These are phyloP conservation scores for Backusella mclennaniae DNA, from an alignment of 192 early-diverging fungal species.

Conservation along the genomic window DNA sequence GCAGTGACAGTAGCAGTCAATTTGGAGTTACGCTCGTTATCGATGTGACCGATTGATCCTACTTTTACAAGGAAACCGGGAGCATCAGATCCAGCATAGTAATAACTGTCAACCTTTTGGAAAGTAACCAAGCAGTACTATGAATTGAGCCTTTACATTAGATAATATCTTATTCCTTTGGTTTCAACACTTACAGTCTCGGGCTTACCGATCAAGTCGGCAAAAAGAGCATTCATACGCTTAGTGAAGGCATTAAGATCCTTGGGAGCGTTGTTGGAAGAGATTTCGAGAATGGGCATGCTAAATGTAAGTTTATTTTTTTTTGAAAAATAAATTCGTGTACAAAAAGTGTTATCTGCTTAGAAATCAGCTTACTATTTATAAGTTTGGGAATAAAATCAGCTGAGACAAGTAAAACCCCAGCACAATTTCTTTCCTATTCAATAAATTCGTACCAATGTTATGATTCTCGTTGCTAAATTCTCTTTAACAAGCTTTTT, in stretches of 20 bases:
- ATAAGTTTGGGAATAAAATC: not conserved
- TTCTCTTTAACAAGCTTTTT: not conserved
- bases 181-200: conserved; percentile 21
- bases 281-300: conserved; percentile 39
- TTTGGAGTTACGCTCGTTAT: conserved; percentile 14
- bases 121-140: conserved; percentile 34
- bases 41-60: conserved; percentile 30
- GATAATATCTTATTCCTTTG: not conserved
- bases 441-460: not conserved
- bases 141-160: not conserved
- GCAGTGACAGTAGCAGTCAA: conserved; percentile 4
- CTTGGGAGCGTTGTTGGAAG: conserved; percentile 21
- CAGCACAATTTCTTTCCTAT: not conserved
- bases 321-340: not conserved
- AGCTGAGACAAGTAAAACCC: not conserved
- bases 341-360: not conserved
- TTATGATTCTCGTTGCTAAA: not conserved
- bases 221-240: conserved; percentile 18
- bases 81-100: conserved; percentile 21
- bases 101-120: conserved; percentile 16
- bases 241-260: conserved; percentile 31
- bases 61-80: conserved; percentile 29
- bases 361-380: not conserved
- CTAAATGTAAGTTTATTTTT: not conserved
- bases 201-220: conserved; percentile 36